Base-by-base conservation (phyloP, 2,329 filamentous ascomycete species). In the Trichoderma breve region DNA sequence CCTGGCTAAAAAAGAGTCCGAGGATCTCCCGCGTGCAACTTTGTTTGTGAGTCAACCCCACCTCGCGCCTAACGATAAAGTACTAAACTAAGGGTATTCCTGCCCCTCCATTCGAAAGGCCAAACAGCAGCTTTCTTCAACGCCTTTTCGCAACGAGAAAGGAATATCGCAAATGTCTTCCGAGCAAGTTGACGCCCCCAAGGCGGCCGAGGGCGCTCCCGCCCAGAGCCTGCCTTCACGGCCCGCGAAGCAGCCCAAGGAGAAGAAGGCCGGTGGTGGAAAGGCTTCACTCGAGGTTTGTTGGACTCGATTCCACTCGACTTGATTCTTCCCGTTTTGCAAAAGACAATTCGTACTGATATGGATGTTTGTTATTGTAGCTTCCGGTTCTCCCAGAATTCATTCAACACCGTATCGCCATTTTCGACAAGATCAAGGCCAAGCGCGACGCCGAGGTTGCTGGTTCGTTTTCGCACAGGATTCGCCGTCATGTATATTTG, bases 371-470 rank as follows among this genome's bases (percentile, higher is more conserved):
- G 36, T 21, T n/a, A 4, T n/a, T 63, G 26, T 57, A 83, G 81
- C 78, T 82, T 6, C 83, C 80, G 83, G 79, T 82, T 80, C 76
- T 86, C 83, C 92, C 95, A 71, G 90, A 91, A 73, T 97, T 93
- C 82, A 90, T 98, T 74, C 86, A 95, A 78, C 90, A 94, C 82
- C 91, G 96, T 74, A 91, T 98, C 78, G 89, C 92, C 68, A 86
- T 98, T 64, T 98, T 98, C 84, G 93, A 98, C 81, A 90, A 92
- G 80, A 87, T 98, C 76, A 97, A 97, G 87, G 91, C 93, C 75
- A 89, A 92, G 80, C 90, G 94, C 79, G 91, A 97, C 76, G 92
- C 92, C 72, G 93, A 96, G 80, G 84, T 94, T 74, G 81, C 81
- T 75, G 80, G 81, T 83, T 76, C 72, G 81, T 81, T 63, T 28